phyloP scores from a whole-genome alignment of 192 early-diverging fungal genomes.

The Coemansia pectinata region DNA sequence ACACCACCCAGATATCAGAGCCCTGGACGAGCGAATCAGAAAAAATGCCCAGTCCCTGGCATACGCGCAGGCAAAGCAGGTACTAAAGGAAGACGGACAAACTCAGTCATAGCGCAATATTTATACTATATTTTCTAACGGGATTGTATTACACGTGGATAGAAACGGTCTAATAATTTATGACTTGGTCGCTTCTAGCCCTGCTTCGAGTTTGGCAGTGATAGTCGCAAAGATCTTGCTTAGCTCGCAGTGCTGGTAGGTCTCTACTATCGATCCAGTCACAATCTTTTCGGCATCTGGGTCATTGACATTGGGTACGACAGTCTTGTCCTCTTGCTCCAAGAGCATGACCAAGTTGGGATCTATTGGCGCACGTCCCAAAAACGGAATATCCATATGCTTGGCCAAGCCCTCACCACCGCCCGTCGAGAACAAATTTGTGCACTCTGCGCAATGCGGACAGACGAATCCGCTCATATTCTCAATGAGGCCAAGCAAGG shows the following conservation, averaged over 20 bases:
- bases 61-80: background rate
- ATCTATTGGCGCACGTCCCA: conserved; percentile 93
- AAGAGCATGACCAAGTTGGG: conserved; percentile 71
- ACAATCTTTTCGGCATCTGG: conserved; percentile 20
- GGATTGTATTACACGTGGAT: background rate
- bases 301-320: conserved; percentile 46
- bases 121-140: too few relatives aligned
- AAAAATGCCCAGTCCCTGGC: conserved; percentile 11
- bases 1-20: conserved; percentile 42
- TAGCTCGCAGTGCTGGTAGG: conserved; percentile 52
- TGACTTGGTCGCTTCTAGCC: background rate
- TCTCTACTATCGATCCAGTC: conserved; percentile 50
- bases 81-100: background rate
- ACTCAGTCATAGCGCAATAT: background rate
- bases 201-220: conserved; percentile 14
- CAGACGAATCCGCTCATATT: conserved; percentile 99
- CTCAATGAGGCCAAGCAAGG: conserved; percentile 91
- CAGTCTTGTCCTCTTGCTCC: conserved; percentile 58
- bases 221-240: conserved; percentile 47
- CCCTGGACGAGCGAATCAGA: conserved; percentile 34
- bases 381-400: conserved; percentile 81
- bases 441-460: conserved; percentile 78
- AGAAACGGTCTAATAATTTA: background rate
- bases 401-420: conserved; percentile 89
- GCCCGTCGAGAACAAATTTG: conserved; percentile 90